Conservation (phyloP, 345 rosid genomes). For the Corchorus olitorius region DNA sequence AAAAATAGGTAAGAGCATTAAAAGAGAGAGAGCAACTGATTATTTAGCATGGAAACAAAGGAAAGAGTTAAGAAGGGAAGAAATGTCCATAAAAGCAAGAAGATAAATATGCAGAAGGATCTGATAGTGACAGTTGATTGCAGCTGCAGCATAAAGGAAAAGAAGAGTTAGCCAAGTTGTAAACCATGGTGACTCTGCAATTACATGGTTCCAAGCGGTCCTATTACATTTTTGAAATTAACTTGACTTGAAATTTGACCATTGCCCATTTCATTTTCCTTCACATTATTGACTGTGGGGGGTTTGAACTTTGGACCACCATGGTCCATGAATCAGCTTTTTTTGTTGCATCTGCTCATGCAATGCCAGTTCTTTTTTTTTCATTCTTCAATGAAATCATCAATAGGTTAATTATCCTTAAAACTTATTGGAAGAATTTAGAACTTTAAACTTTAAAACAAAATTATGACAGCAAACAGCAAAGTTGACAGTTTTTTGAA, state of each 20-base stretch:
- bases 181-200: background rate
- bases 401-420: too few species aligned
- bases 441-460: background rate
- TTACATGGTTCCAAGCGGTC: background rate
- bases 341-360: background rate
- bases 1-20: background rate
- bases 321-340: background rate
- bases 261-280: background rate
- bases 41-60: background rate
- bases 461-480: background rate
- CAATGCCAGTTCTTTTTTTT: too few species aligned
- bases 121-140: background rate
- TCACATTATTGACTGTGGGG: background rate
- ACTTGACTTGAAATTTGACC: background rate
- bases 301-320: background rate
- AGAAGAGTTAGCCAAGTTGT: background rate
- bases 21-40: background rate
- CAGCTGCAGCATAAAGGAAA: background rate
- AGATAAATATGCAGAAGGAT: conserved; percentile 6
- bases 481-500: background rate
- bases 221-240: background rate
- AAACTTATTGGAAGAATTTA: too few species aligned
- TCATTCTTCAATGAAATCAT: too few species aligned
- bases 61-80: background rate
- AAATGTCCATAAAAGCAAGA: background rate